Conservation (phyloP, 2,329 filamentous ascomycete genomes). For the Colletotrichum sp. region DNA sequence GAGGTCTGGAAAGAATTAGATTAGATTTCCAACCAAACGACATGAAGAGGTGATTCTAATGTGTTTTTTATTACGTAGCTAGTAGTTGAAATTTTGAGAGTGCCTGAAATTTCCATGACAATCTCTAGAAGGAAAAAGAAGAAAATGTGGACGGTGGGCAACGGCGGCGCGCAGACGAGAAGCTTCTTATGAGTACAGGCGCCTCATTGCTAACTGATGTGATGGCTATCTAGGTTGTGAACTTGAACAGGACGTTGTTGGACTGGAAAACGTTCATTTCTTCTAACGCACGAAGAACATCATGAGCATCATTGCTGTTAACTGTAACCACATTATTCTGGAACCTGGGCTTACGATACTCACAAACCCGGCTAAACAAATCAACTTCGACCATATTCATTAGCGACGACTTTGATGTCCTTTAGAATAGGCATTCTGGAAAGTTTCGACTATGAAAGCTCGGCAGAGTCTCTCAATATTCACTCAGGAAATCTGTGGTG, state of each 20-base stretch:
- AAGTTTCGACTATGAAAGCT: rapidly evolving
- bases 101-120: neutral
- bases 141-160: neutral
- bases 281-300: rapidly evolving
- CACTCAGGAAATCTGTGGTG: neutral
- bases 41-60: too few relatives aligned
- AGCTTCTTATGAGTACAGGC: neutral
- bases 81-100: neutral
- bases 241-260: neutral
- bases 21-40: neutral
- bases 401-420: neutral
- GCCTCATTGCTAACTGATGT: neutral
- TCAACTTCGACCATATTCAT: neutral
- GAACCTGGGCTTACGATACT: neutral
- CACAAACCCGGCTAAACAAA: rapidly evolving
- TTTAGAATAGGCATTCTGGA: neutral
- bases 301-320: neutral
- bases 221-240: neutral
- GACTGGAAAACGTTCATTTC: neutral
- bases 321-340: neutral
- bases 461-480: too few relatives aligned
- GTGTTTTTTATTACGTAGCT: rapidly evolving
- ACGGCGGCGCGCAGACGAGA: neutral
- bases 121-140: neutral
- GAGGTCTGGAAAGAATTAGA: neutral